A percentile compares a stretch with the other conserved stretches of the same genome.
Evolutionary conservation across 2,329 filamentous ascomycete species (phyloP).

Genomic region (Sporothrix luriei): DNA sequence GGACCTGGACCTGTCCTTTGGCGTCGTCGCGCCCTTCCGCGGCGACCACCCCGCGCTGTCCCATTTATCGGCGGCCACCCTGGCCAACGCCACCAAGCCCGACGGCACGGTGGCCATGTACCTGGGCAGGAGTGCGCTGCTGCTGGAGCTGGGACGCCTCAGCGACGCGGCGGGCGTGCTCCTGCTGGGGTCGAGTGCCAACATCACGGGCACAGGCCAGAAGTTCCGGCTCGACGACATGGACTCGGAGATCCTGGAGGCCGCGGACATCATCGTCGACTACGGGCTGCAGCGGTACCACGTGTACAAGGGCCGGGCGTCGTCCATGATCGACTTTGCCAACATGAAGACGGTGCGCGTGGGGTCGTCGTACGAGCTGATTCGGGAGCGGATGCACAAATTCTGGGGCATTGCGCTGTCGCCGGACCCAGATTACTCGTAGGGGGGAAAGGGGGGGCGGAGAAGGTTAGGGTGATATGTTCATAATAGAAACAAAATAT

Average conservation of each 20-base stretch:
- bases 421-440: constrained; percentile 6
- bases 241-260: constrained; percentile 39
- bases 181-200: constrained; percentile 42
- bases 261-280: constrained; percentile 42
- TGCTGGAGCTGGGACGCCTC: constrained; percentile 40
- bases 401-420: constrained; percentile 27
- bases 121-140: constrained; percentile 21
- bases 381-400: constrained; percentile 25
- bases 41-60: background rate
- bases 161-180: constrained; percentile 36
- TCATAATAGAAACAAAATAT: too few relatives aligned
- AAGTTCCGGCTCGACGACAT: constrained; percentile 41
- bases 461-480: too few relatives aligned
- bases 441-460: too few relatives aligned
- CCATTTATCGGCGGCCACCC: background rate
- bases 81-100: constrained; percentile 6
- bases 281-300: constrained; percentile 40
- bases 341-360: constrained; percentile 26
- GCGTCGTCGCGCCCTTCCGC: constrained; percentile 33
- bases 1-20: constrained; percentile 35
- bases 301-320: constrained; percentile 35
- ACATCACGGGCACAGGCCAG: constrained; percentile 41
- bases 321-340: constrained; percentile 22
- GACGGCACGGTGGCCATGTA: constrained; percentile 15
- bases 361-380: constrained; percentile 27